Percentiles rank a stretch among this genome's conserved stretches.
Evolutionary conservation across 257 asterid species (phyloP).

Genomic region (Ehretia macrophylla): DNA sequence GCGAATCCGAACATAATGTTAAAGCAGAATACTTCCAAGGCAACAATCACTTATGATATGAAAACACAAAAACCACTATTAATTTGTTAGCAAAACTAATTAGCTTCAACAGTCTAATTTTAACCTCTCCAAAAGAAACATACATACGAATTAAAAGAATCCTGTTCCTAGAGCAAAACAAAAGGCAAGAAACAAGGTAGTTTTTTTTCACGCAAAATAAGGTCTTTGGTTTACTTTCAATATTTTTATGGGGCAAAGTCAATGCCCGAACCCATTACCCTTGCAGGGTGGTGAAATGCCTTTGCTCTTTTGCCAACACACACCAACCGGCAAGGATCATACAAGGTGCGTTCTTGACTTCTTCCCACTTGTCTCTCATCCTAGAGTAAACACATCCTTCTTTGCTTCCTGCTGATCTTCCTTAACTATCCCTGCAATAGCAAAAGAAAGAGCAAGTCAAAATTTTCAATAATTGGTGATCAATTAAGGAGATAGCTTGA

Average conservation of each 20-base stretch:
- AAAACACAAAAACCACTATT: neutral
- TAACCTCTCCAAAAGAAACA: neutral
- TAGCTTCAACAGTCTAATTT: neutral
- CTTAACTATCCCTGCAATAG: neutral
- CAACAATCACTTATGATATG: neutral
- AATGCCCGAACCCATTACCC: slow-evolving; percentile 74
- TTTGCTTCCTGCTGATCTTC: neutral
- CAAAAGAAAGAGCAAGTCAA: too few relatives aligned
- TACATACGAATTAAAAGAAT: neutral
- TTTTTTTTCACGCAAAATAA: neutral
- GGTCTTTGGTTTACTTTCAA: slow-evolving; percentile 19
- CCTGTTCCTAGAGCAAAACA: neutral
- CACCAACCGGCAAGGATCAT: slow-evolving; percentile 38
- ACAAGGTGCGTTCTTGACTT: slow-evolving; percentile 89
- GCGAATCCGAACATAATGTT: neutral
- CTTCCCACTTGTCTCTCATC: slow-evolving; percentile 25
- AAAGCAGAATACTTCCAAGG: neutral
- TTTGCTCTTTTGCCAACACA: neutral
- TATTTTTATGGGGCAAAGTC: slow-evolving; percentile 34
- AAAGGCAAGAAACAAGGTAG: neutral
- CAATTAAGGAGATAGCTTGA: too few relatives aligned
- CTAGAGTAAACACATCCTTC: slow-evolving; percentile 20
- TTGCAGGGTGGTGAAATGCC: slow-evolving; percentile 39
- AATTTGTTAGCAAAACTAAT: slow-evolving; percentile 1
- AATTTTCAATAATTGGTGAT: too few relatives aligned